Base-by-base conservation (phyloP, 2,329 filamentous ascomycete species). In the Exophiala oligosperma region DNA sequence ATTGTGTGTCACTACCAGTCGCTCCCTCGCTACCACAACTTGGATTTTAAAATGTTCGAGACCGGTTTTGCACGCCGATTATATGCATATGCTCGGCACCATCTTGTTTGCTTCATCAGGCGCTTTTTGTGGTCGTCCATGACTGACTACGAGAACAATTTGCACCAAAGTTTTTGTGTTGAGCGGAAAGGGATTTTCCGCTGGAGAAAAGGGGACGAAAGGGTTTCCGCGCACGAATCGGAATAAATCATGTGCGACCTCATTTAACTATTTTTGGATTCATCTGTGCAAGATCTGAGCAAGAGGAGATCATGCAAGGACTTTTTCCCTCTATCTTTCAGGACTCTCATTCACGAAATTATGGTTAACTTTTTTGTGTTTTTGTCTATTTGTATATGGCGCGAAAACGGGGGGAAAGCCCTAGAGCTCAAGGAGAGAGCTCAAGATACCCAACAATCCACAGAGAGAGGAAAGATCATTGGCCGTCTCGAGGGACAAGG, bases 11-110 rank as follows among this genome's bases (percentile, higher is more conserved):
- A 17, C 17, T 44, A 4, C 11, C 29, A 63, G 61, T 63, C 26
- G 54, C 61, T 26, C 61, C 61, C 12, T 47, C 51, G 3, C 40
- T 63, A 49, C 46, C 46, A 48, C 28, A 24, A 26, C 46, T 48
- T 29, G 46, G 46, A 29, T 29, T 48, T 6, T 48, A 48, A 29
- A 17, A 29, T n/a, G 14, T 29, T 4, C 46, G 2, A 35, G 32
- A 9, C 4, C 9, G 11, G 6, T 9, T 17, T 17, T 17, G 17
- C 6, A 9, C 32, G 4, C 32, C 32, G 32, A 35, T 9, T 35
- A 29, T 29, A 4, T 29, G 11, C 17, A 35, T 2, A 11, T 35
- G 32, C 6, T 11, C 32, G 32, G 9, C 6, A 35, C 32, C 32
- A 35, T 35, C 3, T 43, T 47, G 17, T 17, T 47, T 56, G 52